Evolutionary conservation across 2,329 filamentous ascomycete species (phyloP), one percentile per base, ranked within the genome.

Genomic region (Cercospora sp.): DNA sequence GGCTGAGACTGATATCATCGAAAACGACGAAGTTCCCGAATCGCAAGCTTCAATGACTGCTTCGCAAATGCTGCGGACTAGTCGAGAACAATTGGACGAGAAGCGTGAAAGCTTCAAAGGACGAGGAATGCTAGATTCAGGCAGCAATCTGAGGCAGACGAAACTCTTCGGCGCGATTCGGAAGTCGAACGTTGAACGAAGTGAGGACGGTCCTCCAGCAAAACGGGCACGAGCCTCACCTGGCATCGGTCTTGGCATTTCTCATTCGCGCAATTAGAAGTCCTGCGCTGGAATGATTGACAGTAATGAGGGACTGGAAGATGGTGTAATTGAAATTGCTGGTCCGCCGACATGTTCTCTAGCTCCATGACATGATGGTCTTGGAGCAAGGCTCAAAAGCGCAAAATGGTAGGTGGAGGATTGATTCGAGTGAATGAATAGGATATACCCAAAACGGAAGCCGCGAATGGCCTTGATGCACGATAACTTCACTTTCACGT

Each of bases 41-140:
- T 93, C 90, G 66, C 91, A 92, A 75, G 92, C 92, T 8, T 94
- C 90, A 74, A 90, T 91, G 71, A 88, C 89, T 55, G 92, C 93
- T 1, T 89, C 90, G 92, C 70, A 89, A 90, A 75, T 76, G 75
- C 67, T 79, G 30, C 63, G 75, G 16, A 85, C 87, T 42, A 81
- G 84, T 73, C 80, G 84, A 61, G 77, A 82, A 58, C 73, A 80
- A 72, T 79, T 76, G 73, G 72, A 75, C 58, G 74, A 76, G 51
- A 75, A 78, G 66, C 75, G 73, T 13, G 68, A 70, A 10, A 80
- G 74, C 78, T 73, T 80, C 78, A 67, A 82, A 78, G 73, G 81
- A 75, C 71, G 69, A 28, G 73, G 73, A 1, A 74, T 75, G 73
- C 65, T 74, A 12, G 68, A 69, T 45, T 36, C 61, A 23, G 61